Base-by-base conservation (phyloP, 177 flowering plant genomes). In the Vitis hybrid region DNA sequence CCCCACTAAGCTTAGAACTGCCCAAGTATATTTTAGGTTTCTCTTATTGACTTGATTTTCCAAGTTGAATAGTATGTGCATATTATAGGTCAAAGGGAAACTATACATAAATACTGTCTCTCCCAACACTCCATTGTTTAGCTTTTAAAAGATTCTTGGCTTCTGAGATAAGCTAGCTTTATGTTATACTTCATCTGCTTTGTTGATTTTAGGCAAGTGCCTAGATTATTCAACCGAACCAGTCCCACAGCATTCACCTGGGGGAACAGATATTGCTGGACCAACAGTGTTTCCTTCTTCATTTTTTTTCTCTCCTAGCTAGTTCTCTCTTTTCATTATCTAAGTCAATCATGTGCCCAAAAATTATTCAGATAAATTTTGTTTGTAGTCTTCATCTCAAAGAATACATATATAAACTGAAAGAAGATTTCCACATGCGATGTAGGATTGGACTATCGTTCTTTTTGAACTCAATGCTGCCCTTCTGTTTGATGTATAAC, bases 91-190 rank as follows among this genome's bases (percentile, higher is more conserved):
- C 32, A 19, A 52, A 65, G 52, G 27, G 40, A 14, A 52, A 65
- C 58, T 52, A 11, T 65, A 17, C 6, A 54, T 13, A 52, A 8
- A 21, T 50, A 40, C 0, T 21, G 8, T 52, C 10, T 11, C n/a
- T 57, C 55, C 52, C 67, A 21, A 55, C 19, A 65, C 50, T 67
- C 60, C 73, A 69, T 65, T 15, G 40, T 40, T 49, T 52, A 52
- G 62, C 72, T 74, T 74, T 69, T 60, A 11, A 69, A 14, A 69
- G 68, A 74, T 74, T 74, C 77, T 69, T 59, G 49, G n/a, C 52
- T 60, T 56, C 7, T 8, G 48, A 40, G 46, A 11, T 30, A 60
- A 60, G 72, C 65, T 15, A 52, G 48, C 46, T 69, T 55, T 74
- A 7, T 61, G 68, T 48, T 54, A 24, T 24, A 13, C 8, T 65